Base-by-base conservation (phyloP, 2,329 filamentous ascomycete species). In the Alternaria ethzedia region DNA sequence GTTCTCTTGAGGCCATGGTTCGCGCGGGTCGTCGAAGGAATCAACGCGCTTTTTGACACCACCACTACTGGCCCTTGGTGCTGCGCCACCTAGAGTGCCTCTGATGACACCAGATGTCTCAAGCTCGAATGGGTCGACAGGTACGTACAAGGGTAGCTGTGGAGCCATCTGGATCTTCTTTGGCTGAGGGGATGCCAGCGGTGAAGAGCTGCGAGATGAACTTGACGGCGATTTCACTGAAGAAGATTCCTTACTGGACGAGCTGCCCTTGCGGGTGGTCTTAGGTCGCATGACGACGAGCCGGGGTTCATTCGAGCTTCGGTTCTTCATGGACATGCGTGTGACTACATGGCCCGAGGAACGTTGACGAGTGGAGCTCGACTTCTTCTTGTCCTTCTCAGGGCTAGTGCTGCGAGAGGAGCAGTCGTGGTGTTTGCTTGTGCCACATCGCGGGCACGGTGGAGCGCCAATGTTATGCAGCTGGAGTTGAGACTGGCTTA, bases 201-300 rank as follows among this genome's bases (percentile, higher is more conserved):
- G 74, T 5, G 73, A 72, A 17, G 70, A 58, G 55, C 68, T 61
- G 21, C 68, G 61, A 20, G 59, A 62, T 43, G 75, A 74, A 41
- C n/a, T 69, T 26, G 64, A 61, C 10, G 69, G 56, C 2, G 73
- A 72, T 32, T 66, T 69, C 13, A 67, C 69, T 7, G 72, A 68
- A 41, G 59, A 66, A 2, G 74, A 69, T 44, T 69, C 73, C 7
- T 71, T 72, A 26, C 64, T 71, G 6, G 67, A 70, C 26, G 63
- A 70, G 49, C 65, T 73, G 60, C 64, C 60, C 59, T 76, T 79
- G 45, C 74, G 69, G 5, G 64, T 61, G 26, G 68, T 68, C 55
- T 74, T 75, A 15, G 79, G 78, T 23, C 79, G 66, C 15, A 81
- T 69, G n/a, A 81, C 68, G 46, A 74, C 79, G 11, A 81, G 73